A percentile compares a stretch with the other conserved stretches of the same genome.
These are phyloP conservation scores for Carex parvula DNA, from an alignment of 176 grass and related monocot genomes.

Conservation along the genomic window DNA sequence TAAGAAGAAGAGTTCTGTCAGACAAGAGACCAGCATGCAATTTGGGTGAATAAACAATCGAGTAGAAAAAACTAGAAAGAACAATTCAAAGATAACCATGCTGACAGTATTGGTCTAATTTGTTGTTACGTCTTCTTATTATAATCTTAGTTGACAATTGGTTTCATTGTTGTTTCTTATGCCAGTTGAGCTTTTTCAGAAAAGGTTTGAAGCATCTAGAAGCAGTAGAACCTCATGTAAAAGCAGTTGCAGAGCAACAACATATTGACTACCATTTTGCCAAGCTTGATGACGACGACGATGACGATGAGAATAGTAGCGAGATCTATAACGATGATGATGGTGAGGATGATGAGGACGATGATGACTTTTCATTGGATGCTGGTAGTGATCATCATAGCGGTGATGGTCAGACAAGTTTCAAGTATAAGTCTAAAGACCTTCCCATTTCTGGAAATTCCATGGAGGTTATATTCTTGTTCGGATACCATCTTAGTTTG, in stretches of 20 bases:
- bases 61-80: neutral
- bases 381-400: slow-evolving; percentile 38
- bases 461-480: slow-evolving; percentile 63
- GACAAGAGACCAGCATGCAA: neutral
- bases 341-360: slow-evolving; percentile 38
- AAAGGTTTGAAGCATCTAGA: slow-evolving; percentile 81
- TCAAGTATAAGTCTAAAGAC: slow-evolving; percentile 58
- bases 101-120: neutral
- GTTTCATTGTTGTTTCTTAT: slow-evolving; percentile 5
- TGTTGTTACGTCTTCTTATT: neutral
- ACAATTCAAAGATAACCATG: neutral
- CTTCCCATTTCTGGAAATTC: slow-evolving; percentile 48
- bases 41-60: slow-evolving; percentile 1
- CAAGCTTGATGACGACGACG: slow-evolving; percentile 71
- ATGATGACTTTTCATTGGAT: slow-evolving; percentile 51
- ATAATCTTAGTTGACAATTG: slow-evolving; percentile 1
- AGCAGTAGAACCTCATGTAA: slow-evolving; percentile 69
- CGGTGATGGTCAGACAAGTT: slow-evolving; percentile 60
- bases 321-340: slow-evolving; percentile 52
- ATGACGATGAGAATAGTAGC: slow-evolving; percentile 46
- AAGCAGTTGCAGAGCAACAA: slow-evolving; percentile 71
- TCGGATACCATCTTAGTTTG: neutral
- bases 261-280: slow-evolving; percentile 87
- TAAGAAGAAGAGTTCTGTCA: neutral
- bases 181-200: slow-evolving; percentile 94